Conservation (phyloP, 306 rosid species). For the Lathyrus tuberosus region DNA sequence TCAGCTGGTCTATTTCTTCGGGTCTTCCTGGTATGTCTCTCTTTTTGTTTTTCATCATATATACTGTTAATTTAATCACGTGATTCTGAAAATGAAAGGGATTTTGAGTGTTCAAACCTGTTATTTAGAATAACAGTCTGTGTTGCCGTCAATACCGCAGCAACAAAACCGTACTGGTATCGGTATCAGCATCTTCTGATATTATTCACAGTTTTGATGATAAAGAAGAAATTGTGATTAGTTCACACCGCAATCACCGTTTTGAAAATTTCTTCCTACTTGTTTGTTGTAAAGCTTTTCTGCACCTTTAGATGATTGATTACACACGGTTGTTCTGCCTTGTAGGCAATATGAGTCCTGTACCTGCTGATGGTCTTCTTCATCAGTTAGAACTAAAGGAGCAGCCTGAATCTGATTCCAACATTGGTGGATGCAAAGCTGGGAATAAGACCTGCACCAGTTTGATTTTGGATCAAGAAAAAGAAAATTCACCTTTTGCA, state of each 20-base stretch:
- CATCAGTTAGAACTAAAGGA: constrained; percentile 32
- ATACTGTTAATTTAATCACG: no score
- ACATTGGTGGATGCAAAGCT: constrained; percentile 58
- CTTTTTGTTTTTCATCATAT: no score
- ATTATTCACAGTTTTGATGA: no score
- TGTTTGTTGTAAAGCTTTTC: neutral
- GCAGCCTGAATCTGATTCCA: constrained; percentile 41
- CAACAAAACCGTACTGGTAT: no score
- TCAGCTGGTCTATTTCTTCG: constrained; percentile 74
- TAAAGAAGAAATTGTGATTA: no score
- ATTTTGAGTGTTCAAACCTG: no score
- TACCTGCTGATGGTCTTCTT: constrained; percentile 37
- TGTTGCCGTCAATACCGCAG: no score
- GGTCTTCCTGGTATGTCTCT: constrained; percentile 40
- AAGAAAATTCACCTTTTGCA: constrained; percentile 44
- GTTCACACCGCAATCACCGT: no score
- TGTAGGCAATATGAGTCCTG: constrained; percentile 39
- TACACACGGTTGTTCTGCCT: constrained; percentile 8
- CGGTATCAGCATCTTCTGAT: no score
- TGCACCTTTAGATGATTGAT: constrained; percentile 22
- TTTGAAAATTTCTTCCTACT: no score
- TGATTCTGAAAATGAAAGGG: no score
- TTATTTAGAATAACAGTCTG: no score
- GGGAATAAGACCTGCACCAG: constrained; percentile 59
- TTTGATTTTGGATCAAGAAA: constrained; percentile 40